Percentiles rank a stretch among this genome's conserved stretches.
Evolutionary conservation across 805 yeast species (phyloP).

Genomic region (Yarrowia keelungensis): DNA sequence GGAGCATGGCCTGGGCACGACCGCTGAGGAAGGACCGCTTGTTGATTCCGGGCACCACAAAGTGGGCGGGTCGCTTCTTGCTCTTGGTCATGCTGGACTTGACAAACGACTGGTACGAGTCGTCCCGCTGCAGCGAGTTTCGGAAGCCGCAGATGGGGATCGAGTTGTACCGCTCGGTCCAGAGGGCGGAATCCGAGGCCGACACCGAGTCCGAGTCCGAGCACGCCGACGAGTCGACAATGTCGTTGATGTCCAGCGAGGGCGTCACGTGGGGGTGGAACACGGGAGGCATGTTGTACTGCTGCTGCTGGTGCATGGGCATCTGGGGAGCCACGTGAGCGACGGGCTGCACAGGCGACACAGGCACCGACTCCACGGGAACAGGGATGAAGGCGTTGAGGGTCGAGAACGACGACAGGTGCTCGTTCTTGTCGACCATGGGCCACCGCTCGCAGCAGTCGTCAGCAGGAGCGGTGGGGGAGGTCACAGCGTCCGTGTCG

Average conservation of each 20-base stretch:
- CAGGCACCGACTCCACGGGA: conserved; percentile 29
- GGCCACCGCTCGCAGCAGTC: conserved; percentile 31
- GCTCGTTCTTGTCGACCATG: conserved; percentile 31
- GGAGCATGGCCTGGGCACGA: conserved; percentile 36
- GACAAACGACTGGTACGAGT: conserved; percentile 34
- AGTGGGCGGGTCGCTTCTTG: conserved; percentile 28
- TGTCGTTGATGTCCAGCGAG: conserved; percentile 28
- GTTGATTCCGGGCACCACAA: conserved; percentile 35
- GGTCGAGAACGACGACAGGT: conserved; percentile 23
- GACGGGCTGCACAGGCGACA: conserved; percentile 22
- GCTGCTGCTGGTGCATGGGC: conserved; percentile 2
- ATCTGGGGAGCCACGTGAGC: conserved; percentile 8
- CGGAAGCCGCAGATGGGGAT: conserved; percentile 45
- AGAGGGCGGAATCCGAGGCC: conserved; percentile 41
- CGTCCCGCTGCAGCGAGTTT: conserved; percentile 39
- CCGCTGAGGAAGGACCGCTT: conserved; percentile 29
- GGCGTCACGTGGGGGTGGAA: conserved; percentile 6
- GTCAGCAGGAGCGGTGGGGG: neutral
- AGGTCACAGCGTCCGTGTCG: neutral
- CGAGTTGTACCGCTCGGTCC: conserved; percentile 40
- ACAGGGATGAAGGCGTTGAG: conserved; percentile 30
- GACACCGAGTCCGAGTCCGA: conserved; percentile 37
- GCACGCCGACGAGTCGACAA: conserved; percentile 33
- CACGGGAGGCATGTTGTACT: neutral
- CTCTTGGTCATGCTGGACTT: conserved; percentile 28